Percentiles rank a stretch among this genome's conserved stretches.
phyloP scores from a whole-genome alignment of 2,329 filamentous ascomycete species.

The Hortaea sp. region DNA sequence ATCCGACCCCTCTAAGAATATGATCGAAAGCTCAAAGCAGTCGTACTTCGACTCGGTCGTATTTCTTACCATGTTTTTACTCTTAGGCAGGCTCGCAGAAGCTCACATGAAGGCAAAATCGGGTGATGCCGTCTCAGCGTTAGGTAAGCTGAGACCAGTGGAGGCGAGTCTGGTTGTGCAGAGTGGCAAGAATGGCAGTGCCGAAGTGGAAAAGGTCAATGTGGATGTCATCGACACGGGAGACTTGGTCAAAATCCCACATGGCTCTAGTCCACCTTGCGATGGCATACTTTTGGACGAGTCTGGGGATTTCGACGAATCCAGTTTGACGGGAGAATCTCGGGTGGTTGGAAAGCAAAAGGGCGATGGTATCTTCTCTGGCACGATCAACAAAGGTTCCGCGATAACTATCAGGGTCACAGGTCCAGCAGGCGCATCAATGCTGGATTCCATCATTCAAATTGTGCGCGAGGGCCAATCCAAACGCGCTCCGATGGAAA shows the following conservation, averaged over 20 bases:
- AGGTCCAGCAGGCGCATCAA: conserved; percentile 56
- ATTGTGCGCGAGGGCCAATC: conserved; percentile 70
- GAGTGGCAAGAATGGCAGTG: conserved; percentile 24
- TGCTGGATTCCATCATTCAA: conserved; percentile 71
- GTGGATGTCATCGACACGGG: conserved; percentile 55
- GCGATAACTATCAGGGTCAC: conserved; percentile 55
- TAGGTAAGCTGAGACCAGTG: conserved; percentile 67
- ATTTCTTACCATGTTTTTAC: conserved; percentile 79
- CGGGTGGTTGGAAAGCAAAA: conserved; percentile 52
- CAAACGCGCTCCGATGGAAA: conserved; percentile 63
- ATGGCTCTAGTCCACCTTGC: conserved; percentile 74
- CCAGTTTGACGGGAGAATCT: conserved; percentile 76
- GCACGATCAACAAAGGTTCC: conserved; percentile 61
- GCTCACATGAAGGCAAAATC: conserved; percentile 87
- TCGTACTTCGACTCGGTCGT: conserved; percentile 86
- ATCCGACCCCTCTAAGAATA: conserved; percentile 23
- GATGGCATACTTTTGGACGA: conserved; percentile 55
- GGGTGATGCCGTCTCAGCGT: conserved; percentile 70
- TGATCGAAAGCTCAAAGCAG: conserved; percentile 23
- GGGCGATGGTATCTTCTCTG: conserved; percentile 59
- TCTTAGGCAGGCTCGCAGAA: conserved; percentile 65
- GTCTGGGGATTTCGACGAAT: conserved; percentile 71
- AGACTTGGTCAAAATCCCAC: conserved; percentile 56
- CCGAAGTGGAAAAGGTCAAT: conserved; percentile 33
- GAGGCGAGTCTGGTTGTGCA: conserved; percentile 53